These are phyloP conservation scores for Sphagnurus paluster DNA, from an alignment of 1,284 basidiomycete genomes.

Conservation along the genomic window DNA sequence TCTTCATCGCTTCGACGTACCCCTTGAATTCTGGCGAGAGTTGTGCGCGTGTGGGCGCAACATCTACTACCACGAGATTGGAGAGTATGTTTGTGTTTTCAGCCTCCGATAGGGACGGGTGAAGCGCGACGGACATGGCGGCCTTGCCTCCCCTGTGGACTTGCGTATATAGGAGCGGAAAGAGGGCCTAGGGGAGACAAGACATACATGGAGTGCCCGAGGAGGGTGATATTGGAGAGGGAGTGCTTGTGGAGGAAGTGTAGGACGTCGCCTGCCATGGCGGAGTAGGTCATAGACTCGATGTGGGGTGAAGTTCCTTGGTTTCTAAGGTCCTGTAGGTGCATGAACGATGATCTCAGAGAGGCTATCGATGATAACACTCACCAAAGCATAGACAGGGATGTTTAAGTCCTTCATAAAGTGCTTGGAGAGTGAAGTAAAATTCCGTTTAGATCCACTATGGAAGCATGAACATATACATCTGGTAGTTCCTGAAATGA, in stretches of 20 bases:
- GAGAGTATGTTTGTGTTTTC: slow-evolving; percentile 28
- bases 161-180: background rate
- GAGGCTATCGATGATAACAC: slow-evolving; percentile 17
- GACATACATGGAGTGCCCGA: slow-evolving; percentile 85
- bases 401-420: slow-evolving; percentile 57
- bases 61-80: slow-evolving; percentile 79
- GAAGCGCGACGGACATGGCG: slow-evolving; percentile 77
- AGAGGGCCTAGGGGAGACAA: background rate
- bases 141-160: slow-evolving; percentile 81
- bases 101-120: slow-evolving; percentile 39
- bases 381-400: slow-evolving; percentile 69
- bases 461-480: background rate
- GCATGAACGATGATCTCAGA: background rate
- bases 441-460: slow-evolving; percentile 83
- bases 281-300: slow-evolving; percentile 61
- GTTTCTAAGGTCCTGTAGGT: slow-evolving; percentile 71
- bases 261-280: slow-evolving; percentile 74
- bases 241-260: slow-evolving; percentile 54
- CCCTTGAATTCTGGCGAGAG: slow-evolving; percentile 65
- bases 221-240: slow-evolving; percentile 62
- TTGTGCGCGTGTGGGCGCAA: slow-evolving; percentile 66
- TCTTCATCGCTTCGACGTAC: slow-evolving; percentile 73
- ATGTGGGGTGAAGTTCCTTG: slow-evolving; percentile 76
- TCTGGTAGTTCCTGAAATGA: background rate
- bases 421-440: slow-evolving; percentile 68